Evolutionary conservation across 805 yeast genomes (phyloP).

Genomic region (Candida tallmaniae): DNA sequence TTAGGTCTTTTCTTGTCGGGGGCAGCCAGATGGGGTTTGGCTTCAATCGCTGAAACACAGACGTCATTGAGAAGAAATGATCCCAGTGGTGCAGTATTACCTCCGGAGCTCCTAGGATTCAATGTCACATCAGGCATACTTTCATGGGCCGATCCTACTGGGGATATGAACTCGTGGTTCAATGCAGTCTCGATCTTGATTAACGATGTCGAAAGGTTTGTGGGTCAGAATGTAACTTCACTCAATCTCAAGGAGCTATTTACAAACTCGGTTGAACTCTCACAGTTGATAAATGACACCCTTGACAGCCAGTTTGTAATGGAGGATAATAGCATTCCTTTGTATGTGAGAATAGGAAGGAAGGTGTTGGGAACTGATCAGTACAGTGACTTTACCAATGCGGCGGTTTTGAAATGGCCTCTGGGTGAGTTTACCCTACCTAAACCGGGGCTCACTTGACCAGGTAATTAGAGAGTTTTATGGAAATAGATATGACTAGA

Average conservation of each 20-base stretch:
- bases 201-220: constrained; percentile 74
- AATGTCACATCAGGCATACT: constrained; percentile 26
- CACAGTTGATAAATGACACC: constrained; percentile 24
- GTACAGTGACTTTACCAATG: constrained; percentile 62
- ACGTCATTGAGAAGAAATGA: constrained; percentile 66
- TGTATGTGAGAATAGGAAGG: constrained; percentile 57
- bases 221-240: constrained; percentile 41
- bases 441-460: constrained; percentile 48
- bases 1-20: constrained; percentile 82
- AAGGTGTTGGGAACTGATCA: constrained; percentile 35
- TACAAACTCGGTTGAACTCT: constrained; percentile 11
- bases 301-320: constrained; percentile 20
- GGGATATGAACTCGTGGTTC: not conserved
- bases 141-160: constrained; percentile 28
- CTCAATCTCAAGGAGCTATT: constrained; percentile 21
- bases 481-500: too few species aligned
- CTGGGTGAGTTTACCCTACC: constrained; percentile 50
- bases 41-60: constrained; percentile 78
- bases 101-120: constrained; percentile 45
- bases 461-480: too few species aligned
- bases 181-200: constrained; percentile 53
- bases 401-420: constrained; percentile 59
- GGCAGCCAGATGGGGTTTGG: constrained; percentile 89
- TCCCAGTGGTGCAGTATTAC: constrained; percentile 52
- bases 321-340: constrained; percentile 25